These are phyloP conservation scores for Houttuynia cordata DNA, from an alignment of 164 flowering plant genomes.

Conservation along the genomic window DNA sequence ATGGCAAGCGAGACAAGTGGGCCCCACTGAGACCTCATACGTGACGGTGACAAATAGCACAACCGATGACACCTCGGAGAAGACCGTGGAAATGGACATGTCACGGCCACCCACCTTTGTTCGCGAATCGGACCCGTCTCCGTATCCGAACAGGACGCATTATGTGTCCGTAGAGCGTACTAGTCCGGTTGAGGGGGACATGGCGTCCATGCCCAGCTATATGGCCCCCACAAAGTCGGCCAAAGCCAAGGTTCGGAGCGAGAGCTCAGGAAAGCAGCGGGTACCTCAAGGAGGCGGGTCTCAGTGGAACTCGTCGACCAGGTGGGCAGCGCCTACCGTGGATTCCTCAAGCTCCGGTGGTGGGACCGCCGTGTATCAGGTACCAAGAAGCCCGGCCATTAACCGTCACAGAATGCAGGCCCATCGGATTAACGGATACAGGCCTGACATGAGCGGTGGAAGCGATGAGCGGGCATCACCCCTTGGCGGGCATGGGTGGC, in stretches of 20 bases:
- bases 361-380: conserved; percentile 26
- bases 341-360: conserved; percentile 73
- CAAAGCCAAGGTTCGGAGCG: conserved; percentile 55
- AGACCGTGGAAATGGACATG: conserved; percentile 75
- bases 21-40: conserved; percentile 28
- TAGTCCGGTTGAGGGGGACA: neutral
- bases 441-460: conserved; percentile 33
- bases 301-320: conserved; percentile 57
- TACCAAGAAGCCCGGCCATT: conserved; percentile 41
- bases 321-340: conserved; percentile 23
- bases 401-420: conserved; percentile 14
- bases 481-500: conserved; percentile 23
- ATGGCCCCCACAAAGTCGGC: conserved; percentile 91
- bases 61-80: conserved; percentile 63
- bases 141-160: conserved; percentile 13
- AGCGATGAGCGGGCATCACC: conserved; percentile 27
- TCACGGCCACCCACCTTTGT: conserved; percentile 17
- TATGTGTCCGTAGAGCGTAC: conserved; percentile 1
- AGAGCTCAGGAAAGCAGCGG: conserved; percentile 22
- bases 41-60: conserved; percentile 18
- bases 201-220: conserved; percentile 57
- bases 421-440: conserved; percentile 16
- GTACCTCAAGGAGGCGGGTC: conserved; percentile 9
- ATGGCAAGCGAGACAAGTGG: conserved; percentile 21
- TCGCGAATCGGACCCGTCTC: conserved; percentile 4